phyloP scores from a whole-genome alignment of 371 early-diverging fungal genomes.

The Zopfochytrium polystomum region DNA sequence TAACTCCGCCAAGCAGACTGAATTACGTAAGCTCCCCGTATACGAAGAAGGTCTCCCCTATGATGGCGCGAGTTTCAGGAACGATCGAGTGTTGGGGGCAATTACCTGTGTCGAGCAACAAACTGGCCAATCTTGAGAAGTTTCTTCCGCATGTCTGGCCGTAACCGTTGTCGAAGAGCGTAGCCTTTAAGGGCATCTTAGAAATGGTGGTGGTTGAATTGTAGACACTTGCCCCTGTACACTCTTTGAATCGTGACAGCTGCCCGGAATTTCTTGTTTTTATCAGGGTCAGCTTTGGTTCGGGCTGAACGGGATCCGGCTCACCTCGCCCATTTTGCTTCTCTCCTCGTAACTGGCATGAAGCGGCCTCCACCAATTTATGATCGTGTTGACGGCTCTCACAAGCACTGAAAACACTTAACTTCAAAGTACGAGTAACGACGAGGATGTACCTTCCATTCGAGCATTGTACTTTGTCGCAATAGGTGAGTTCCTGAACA shows the following conservation, averaged over 20 bases:
- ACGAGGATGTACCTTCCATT: slow-evolving; percentile 37
- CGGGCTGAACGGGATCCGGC: not conserved
- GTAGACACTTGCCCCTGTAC: slow-evolving; percentile 30
- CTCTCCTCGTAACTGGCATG: too few relatives aligned
- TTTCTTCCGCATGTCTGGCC: slow-evolving; percentile 44
- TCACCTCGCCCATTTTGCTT: too few relatives aligned
- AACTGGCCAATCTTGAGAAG: slow-evolving; percentile 42
- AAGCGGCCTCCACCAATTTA: slow-evolving; percentile 51
- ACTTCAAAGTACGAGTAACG: not conserved
- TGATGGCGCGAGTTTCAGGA: not conserved
- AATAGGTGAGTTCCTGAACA: slow-evolving; percentile 51
- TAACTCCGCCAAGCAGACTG: slow-evolving; percentile 46
- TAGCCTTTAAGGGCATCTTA: slow-evolving; percentile 28
- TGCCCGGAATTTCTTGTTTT: slow-evolving; percentile 34
- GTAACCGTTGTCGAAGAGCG: slow-evolving; percentile 40
- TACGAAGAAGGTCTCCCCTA: slow-evolving; percentile 37
- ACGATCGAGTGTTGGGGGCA: not conserved
- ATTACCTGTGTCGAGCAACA: slow-evolving; percentile 36
- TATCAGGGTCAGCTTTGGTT: not conserved
- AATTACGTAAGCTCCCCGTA: slow-evolving; percentile 46
- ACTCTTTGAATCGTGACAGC: slow-evolving; percentile 48
- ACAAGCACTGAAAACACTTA: slow-evolving; percentile 24
- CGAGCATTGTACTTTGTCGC: slow-evolving; percentile 44
- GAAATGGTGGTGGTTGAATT: not conserved
- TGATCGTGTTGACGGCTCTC: slow-evolving; percentile 39